Evolutionary conservation across 192 early-diverging fungal genomes (phyloP), one percentile per base, ranked within the genome.

Genomic region (Blastocladiella britannica): DNA sequence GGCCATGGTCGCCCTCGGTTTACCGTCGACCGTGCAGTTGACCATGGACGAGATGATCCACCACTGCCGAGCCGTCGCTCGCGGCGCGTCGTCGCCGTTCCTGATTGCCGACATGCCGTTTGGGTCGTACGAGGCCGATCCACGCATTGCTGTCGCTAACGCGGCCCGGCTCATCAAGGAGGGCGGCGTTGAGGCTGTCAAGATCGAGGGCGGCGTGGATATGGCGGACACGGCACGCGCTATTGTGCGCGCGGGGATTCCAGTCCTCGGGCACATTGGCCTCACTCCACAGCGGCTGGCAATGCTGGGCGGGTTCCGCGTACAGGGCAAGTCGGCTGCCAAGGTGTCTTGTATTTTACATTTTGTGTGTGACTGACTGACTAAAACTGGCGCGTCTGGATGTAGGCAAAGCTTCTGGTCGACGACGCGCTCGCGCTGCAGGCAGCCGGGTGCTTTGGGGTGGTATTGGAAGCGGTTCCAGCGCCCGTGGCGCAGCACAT

Each of bases 21-120:
- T 87, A 65, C 76, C 85, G 22, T 80, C 78, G 27, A 95, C 92
- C 8, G 85, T 84, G 52, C 75, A 75, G 53, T 72, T 93, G 28
- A 93, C 92, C 2, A 72, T 95, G 52, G 87, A 95, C 55, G 88
- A 94, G 67, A 98, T 98, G 92, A 59, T 96, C 26, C 91, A 96
- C 67, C 95, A 98, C 58, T 87, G 79, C 68, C 71, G 75, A 53
- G 93, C 93, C 4, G 90, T 93, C 9, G 73, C 87, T 5, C 76
- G 89, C 18, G 93, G 93, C 18, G 68, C 68, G 23, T 83, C 80
- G 60, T 67, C 70, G 20, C 64, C 86, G 7, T 95, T 96, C 63
- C 56, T 91, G 5, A 72, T 99, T 7, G 81, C 78, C 54, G 95
- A 99, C 66, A 73, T 99, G 69, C 89, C 93, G 25, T 88, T 83